Base-by-base conservation (phyloP, 1,284 basidiomycete genomes). In the Pseudozyma hubeiensis region DNA sequence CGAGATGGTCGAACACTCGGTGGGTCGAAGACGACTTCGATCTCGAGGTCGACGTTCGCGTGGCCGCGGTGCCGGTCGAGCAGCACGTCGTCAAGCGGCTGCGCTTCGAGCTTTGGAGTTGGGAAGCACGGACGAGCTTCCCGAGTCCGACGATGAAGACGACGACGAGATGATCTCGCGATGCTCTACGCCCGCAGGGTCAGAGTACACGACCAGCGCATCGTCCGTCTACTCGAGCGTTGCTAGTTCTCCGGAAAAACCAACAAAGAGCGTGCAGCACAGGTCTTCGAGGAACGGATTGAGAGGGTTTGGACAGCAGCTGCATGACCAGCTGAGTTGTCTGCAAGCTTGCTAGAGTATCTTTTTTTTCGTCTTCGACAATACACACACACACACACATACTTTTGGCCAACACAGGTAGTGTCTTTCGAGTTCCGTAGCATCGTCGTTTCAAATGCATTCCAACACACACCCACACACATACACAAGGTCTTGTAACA, bases 41-140 rank as follows among this genome's bases (percentile, higher is more conserved):
- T 74, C 77, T 0, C 72, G 77, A 10, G 76, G 77, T 0, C 64
- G 77, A 10, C 67, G 77, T 5, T 68, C 64, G 13, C 75, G 77
- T 10, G 77, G 77, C 8, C 66, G 77, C n/a, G 77, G 77, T 14
- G 77, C 77, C 1, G 77, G 77, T 7, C 58, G 77, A 6, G 77
- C 77, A 1, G 77, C 77, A 4, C 62, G 77, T 45, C 64, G 77
- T 31, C 68, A 72, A 53, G 77, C 77, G 1, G 76, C 77, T 3
- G 77, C 77, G 3, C 43, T 77, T 4, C 49, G 63, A 9, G 66
- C 77, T 1, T 44, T 67, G n/a, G 53, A 60, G 5, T 39, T 60
- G 7, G 56, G 44, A 24, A 45, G 31, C 56, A 68, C 65, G 33
- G 59, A 58, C 37, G 59, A 72, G 41, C 47, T 62, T 9, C 16